These are phyloP conservation scores for Epichloe bromicola DNA, from an alignment of 2,329 filamentous ascomycete genomes.

Conservation along the genomic window DNA sequence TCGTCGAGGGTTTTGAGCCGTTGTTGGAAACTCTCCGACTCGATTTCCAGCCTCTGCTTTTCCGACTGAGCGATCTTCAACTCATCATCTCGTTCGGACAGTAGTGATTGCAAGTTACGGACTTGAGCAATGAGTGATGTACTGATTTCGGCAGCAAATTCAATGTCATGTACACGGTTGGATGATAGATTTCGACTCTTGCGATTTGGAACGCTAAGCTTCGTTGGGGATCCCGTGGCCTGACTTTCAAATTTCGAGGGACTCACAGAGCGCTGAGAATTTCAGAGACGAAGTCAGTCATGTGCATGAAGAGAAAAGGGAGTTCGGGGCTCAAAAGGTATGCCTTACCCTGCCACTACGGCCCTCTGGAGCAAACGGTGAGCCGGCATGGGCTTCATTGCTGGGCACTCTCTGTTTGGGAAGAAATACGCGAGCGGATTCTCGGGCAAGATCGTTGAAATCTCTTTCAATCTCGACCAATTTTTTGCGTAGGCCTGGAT, in stretches of 20 bases:
- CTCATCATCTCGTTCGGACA: slow-evolving; percentile 79
- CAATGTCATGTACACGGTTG: slow-evolving; percentile 85
- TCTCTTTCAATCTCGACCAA: slow-evolving; percentile 83
- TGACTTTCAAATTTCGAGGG: slow-evolving; percentile 73
- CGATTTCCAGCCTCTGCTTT: slow-evolving; percentile 67
- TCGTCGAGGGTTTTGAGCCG: slow-evolving; percentile 76
- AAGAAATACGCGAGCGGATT: slow-evolving; percentile 79
- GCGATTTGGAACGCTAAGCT: slow-evolving; percentile 73
- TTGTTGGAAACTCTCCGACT: slow-evolving; percentile 66
- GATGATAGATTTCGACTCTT: slow-evolving; percentile 83
- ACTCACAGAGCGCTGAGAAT: slow-evolving; percentile 50
- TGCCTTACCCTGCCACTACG: slow-evolving; percentile 40
- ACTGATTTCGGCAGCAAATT: slow-evolving; percentile 96
- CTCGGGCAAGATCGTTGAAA: slow-evolving; percentile 84
- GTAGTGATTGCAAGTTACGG: slow-evolving; percentile 70
- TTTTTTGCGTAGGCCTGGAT: slow-evolving; percentile 70
- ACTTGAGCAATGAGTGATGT: slow-evolving; percentile 91
- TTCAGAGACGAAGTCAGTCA: slow-evolving; percentile 6
- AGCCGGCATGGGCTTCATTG: slow-evolving; percentile 42
- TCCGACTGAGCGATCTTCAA: slow-evolving; percentile 63
- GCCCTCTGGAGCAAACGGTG: slow-evolving; percentile 40
- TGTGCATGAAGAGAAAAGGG: neutral
- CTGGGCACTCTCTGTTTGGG: slow-evolving; percentile 71
- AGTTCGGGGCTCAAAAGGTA: neutral
- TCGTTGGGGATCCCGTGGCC: slow-evolving; percentile 75